Evolutionary conservation across 2,329 filamentous ascomycete species (phyloP).

Genomic region (Basipetospora sp.): DNA sequence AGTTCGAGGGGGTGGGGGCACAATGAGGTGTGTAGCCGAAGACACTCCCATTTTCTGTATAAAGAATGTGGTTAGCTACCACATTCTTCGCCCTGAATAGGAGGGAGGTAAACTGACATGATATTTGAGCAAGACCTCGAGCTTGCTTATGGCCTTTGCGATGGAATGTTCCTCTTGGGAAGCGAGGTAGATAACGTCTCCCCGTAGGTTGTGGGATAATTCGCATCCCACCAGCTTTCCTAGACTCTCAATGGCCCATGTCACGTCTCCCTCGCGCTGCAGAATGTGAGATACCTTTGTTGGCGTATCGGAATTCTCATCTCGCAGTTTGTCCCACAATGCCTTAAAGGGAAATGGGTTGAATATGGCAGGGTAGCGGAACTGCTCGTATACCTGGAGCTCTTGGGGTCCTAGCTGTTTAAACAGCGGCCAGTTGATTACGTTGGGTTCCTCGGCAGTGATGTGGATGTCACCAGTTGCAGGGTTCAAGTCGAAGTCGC

Average conservation of each 20-base stretch:
- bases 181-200: slow-evolving; percentile 17
- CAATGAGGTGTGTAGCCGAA: slow-evolving; percentile 13
- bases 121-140: slow-evolving; percentile 11
- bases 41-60: slow-evolving; percentile 2
- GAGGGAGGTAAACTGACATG: too few species aligned
- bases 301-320: too few species aligned
- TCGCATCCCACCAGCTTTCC: slow-evolving; percentile 9
- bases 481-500: not conserved
- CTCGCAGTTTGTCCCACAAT: slow-evolving; percentile 12
- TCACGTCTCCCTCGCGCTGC: not conserved
- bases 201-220: slow-evolving; percentile 16
- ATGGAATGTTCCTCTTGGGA: slow-evolving; percentile 8
- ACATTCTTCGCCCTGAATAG: too few species aligned
- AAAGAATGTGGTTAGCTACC: too few species aligned
- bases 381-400: slow-evolving; percentile 9
- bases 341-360: slow-evolving; percentile 9
- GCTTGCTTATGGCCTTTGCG: slow-evolving; percentile 9
- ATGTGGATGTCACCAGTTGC: not conserved
- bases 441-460: not conserved
- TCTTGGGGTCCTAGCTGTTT: not conserved
- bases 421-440: not conserved
- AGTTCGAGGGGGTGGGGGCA: slow-evolving; percentile 9
- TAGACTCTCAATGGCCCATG: not conserved
- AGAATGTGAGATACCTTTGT: not conserved
- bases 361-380: slow-evolving; percentile 13